Base-by-base conservation (phyloP, 371 early-diverging fungal genomes). In the Apophysomyces ossiformis region DNA sequence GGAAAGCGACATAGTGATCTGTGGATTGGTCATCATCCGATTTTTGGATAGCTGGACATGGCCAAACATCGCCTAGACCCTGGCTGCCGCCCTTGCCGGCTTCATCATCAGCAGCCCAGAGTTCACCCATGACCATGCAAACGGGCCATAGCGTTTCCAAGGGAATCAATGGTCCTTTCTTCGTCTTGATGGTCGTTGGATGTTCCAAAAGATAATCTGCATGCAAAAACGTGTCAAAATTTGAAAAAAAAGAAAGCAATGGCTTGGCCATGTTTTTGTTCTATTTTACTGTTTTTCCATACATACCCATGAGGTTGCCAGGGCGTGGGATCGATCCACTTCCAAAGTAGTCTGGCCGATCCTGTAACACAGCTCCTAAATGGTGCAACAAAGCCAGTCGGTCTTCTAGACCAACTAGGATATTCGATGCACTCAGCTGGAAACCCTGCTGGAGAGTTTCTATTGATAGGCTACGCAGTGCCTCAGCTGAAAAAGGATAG, bases 21-120 rank as follows among this genome's bases (percentile, higher is more conserved):
- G 82, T 72, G 11, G 84, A 75, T 12, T 68, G 63, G 11, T 61
- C 61, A 8, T 65, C 64, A 13, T 60, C 38, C 38, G 46, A 50
- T 9, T 35, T 60, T 15, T 64, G 61, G 1, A 83, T 63, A 5
- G 81, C 73, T 63, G 70, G 60, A 58, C 89, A 93, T 15, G 89
- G 91, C 97, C 97, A 97, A 15, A 96, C 95, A 71, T 97, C 97
- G 44, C 97, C 97, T 62, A 96, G 70, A 4, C 72, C 74, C 38
- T 38, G 65, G 26, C 74, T 77, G 13, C 77, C 81, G 35, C 92
- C 85, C n/a, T 83, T 78, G 35, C 90, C 92, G 61, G 38, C 21
- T 9, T 83, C 68, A 18, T 73, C 66, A 54, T 94, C 84, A 9
- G 75, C 69, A n/a, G 82, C 69, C 82, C 83, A 83, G 7, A 78